A percentile compares a stretch with the other conserved stretches of the same genome.
Evolutionary conservation across 306 rosid genomes (phyloP).

Genomic region (Ormosia emarginata): DNA sequence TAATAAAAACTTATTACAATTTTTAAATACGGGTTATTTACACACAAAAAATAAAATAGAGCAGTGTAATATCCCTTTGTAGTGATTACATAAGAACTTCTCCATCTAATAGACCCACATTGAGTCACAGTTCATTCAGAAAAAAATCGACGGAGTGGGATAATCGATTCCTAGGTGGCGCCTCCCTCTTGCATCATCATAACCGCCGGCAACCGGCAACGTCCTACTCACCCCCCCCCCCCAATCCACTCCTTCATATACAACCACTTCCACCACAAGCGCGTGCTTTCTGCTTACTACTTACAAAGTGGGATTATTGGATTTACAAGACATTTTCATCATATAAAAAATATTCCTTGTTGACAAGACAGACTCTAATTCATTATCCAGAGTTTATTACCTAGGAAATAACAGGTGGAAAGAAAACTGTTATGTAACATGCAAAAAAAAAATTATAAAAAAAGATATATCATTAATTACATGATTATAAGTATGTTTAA

Average conservation of each 20-base stretch:
- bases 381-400: neutral
- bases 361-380: no score
- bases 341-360: neutral
- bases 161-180: conserved; percentile 21
- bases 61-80: no score
- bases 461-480: neutral
- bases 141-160: neutral
- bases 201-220: conserved; percentile 17
- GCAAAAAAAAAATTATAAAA: no score
- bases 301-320: neutral
- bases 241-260: neutral
- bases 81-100: no score
- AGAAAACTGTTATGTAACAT: neutral
- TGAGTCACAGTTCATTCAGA: neutral
- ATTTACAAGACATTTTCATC: neutral
- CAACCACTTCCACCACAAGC: conserved; percentile 5
- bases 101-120: no score
- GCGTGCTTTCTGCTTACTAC: neutral
- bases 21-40: no score
- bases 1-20: no score
- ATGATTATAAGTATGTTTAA: neutral
- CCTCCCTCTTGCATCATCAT: neutral
- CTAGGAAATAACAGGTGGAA: neutral
- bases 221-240: neutral
- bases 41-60: no score